Base-by-base conservation (phyloP, 495 filamentous ascomycete species). In the Neurospora tetrasperma region DNA sequence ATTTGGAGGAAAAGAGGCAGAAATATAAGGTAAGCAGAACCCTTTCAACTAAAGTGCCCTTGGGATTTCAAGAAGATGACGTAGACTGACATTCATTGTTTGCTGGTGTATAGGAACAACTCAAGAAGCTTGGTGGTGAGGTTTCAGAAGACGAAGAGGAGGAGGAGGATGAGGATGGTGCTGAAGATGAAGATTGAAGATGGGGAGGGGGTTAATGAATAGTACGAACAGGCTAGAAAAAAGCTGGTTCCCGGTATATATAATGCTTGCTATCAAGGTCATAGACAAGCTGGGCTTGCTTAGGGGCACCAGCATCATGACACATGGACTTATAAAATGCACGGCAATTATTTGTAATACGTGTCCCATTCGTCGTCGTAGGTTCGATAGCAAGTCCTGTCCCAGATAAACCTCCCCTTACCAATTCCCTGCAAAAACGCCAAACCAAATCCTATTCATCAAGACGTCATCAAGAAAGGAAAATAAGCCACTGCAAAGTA, bases 61-160 rank as follows among this genome's bases (percentile, higher is more conserved):
- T 42, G 14, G 41, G 38, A 35, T 40, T 75, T 43, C 16, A 16
- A 44, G 42, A 38, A 31, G 23, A 20, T 71, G 42, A 18, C 73
- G n/a, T 79, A 83, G 76, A 83, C 79, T 75, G 71, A 78, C 74
- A 43, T 27, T 38, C 31, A 42, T 73, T 89, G 3, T 71, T 48
- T 48, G 9, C 5, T 66, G 14, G 8, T 9, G 6, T 66, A 35
- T 1, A 86, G 92, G 86, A 92, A 86, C 90, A 89, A 66, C 85
- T 97, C 46, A 90, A 90, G 80, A 89, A 86, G 20, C 79, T 94
- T 20, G 92, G 93, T 7, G 87, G 92, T 73, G 86, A 85, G 73
- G 88, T 95, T 11, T 94, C 93, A 1, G 93, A 97, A 75, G 92
- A 83, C 31, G 93, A 94, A 72, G 93, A 92, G 11, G 91, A 90